A percentile compares a stretch with the other conserved stretches of the same genome.
phyloP scores from a whole-genome alignment of 768 basidiomycete species.

The Macrolepiota fuliginosa region DNA sequence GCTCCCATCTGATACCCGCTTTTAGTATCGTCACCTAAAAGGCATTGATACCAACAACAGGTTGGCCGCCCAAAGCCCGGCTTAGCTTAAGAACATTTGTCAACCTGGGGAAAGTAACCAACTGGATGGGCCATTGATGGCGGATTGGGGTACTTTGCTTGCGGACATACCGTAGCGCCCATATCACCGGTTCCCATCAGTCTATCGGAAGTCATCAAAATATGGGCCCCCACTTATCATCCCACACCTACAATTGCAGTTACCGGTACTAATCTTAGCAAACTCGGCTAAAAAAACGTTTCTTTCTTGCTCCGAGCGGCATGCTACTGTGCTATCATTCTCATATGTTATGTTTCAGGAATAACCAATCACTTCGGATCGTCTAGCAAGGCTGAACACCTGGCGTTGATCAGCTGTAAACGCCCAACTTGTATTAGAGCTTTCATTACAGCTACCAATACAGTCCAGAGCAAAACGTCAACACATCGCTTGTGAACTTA shows the following conservation, averaged over 20 bases:
- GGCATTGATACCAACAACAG: not conserved
- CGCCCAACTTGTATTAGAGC: no score
- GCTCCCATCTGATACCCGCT: not conserved
- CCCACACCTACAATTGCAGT: constrained; percentile 2
- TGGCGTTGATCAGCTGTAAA: not conserved
- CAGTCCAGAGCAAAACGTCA: no score
- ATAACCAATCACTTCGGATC: not conserved
- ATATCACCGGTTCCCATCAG: not conserved
- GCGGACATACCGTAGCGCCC: constrained; percentile 3
- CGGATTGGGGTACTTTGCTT: not conserved
- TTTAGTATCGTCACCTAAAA: not conserved
- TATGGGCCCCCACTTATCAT: not conserved
- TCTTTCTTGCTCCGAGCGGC: not conserved
- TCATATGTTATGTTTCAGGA: not conserved
- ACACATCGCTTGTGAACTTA: no score
- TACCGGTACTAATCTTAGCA: not conserved
- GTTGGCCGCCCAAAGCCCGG: not conserved
- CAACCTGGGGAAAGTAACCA: not conserved
- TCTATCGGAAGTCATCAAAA: not conserved
- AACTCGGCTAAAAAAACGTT: not conserved
- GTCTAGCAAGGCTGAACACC: not conserved
- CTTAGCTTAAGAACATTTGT: not conserved
- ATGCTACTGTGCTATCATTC: not conserved
- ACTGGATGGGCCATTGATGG: not conserved
- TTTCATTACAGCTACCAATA: no score